phyloP scores from a whole-genome alignment of 2,329 filamentous ascomycete species.

The Microdochium nivale region DNA sequence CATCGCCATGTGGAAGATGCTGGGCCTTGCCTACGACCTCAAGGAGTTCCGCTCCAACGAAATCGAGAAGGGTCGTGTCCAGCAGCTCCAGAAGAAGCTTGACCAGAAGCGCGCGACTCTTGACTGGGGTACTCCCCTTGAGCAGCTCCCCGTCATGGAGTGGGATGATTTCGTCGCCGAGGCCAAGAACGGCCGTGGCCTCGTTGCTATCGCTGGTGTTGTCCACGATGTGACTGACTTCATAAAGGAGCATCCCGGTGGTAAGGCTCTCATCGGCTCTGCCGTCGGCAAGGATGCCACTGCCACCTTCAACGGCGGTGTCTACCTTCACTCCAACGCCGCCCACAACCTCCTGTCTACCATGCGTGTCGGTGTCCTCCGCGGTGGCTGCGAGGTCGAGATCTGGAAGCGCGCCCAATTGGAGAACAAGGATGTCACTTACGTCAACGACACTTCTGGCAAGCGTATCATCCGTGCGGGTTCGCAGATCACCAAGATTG shows the following conservation, averaged over 20 bases:
- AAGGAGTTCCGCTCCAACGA: constrained; percentile 61
- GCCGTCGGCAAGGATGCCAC: constrained; percentile 60
- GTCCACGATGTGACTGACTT: constrained; percentile 58
- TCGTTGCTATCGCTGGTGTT: constrained; percentile 54
- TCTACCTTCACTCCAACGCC: constrained; percentile 60
- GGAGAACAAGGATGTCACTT: constrained; percentile 59
- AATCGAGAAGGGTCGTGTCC: constrained; percentile 59
- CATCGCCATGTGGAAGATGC: constrained; percentile 60
- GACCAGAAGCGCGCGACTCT: constrained; percentile 54
- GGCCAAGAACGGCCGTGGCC: constrained; percentile 53
- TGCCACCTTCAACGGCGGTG: constrained; percentile 61
- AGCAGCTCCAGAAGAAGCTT: constrained; percentile 61
- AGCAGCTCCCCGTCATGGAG: constrained; percentile 27
- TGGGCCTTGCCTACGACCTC: constrained; percentile 58
- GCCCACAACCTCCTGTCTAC: constrained; percentile 60
- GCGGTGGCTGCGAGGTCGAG: constrained; percentile 58
- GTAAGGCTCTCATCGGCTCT: constrained; percentile 56
- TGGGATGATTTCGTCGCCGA: constrained; percentile 59
- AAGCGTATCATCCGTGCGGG: constrained; percentile 67
- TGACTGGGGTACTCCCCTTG: constrained; percentile 58
- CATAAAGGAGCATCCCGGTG: constrained; percentile 60
- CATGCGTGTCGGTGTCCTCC: constrained; percentile 59
- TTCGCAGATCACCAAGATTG: constrained; percentile 65
- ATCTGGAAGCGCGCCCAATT: constrained; percentile 61
- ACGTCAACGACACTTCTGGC: constrained; percentile 60